Evolutionary conservation across 371 early-diverging fungal genomes (phyloP).

Genomic region (Syncephalastrum contaminatum): DNA sequence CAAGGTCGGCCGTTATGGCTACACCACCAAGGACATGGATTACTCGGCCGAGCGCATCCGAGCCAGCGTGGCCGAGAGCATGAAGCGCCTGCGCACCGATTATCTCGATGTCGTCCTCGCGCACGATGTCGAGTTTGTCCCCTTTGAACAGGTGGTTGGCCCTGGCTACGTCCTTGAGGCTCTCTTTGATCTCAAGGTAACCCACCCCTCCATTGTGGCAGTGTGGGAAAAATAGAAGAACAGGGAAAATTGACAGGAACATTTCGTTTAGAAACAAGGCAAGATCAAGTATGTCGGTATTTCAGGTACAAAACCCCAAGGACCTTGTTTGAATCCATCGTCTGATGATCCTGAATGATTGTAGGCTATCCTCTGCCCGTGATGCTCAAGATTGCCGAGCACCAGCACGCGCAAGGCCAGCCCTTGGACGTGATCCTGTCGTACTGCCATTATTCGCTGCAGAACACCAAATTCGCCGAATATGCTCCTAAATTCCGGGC

Average conservation of each 20-base stretch:
- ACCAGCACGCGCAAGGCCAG: conserved; percentile 57
- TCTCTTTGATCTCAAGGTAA: conserved; percentile 68
- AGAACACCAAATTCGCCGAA: conserved; percentile 61
- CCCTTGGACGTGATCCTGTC: conserved; percentile 72
- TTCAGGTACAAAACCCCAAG: conserved; percentile 48
- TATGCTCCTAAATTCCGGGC: conserved; percentile 54
- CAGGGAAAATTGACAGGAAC: background rate
- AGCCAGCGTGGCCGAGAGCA: conserved; percentile 63
- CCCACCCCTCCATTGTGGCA: background rate
- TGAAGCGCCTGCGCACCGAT: conserved; percentile 61
- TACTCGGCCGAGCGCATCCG: conserved; percentile 58
- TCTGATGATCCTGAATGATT: background rate
- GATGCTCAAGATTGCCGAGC: conserved; percentile 62
- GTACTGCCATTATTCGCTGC: conserved; percentile 76
- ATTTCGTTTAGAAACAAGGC: conserved; percentile 46
- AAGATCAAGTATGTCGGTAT: conserved; percentile 71
- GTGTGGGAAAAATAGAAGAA: background rate
- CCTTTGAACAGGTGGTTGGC: conserved; percentile 49
- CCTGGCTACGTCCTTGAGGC: conserved; percentile 62
- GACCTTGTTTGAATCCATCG: background rate
- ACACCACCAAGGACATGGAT: conserved; percentile 61
- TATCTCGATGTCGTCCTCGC: conserved; percentile 78
- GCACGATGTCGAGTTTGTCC: conserved; percentile 85
- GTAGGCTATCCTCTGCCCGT: conserved; percentile 70
- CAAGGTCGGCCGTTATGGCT: conserved; percentile 80